Evolutionary conservation across 352 stramenopile genomes (phyloP), one percentile per base, ranked within the genome.

Genomic region (Phytophthora sansomeana): DNA sequence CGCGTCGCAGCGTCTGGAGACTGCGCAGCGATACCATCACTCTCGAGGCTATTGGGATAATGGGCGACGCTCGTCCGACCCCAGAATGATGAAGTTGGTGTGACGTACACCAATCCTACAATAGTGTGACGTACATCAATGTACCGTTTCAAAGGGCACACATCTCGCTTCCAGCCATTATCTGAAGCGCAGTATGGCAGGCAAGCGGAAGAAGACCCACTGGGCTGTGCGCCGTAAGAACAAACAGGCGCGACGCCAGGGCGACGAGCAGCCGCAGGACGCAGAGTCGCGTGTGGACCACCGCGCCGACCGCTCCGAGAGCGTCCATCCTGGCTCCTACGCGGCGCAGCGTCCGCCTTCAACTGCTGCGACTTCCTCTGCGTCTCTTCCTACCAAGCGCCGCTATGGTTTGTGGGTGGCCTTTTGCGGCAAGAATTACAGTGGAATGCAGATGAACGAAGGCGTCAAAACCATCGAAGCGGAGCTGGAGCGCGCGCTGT

Each of bases 361-460:
- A 2, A 29, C 47, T 5, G 28, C 26, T 7, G 55, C 8, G 43
- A 14, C 54, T 24, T 24, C 21, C 21, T 24, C 21, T 10, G 19
- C 24, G 6, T 48, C 51, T 10, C 39, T 64, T 26, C 63, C 63
- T 9, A 44, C 68, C 24, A 76, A 76, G 55, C 68, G 68, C 28
- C 68, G 68, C 44, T 97, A 96, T 54, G 90, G 81, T 26, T 67
- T 97, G 39, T 91, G 91, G 84, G 69, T 97, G 61, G 86, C 85
- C 24, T 97, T 96, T 69, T 96, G 90, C 51, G 90, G 90, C 42
- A 94, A 93, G 63, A 81, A 92, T 32, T 97, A 97, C 74, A 93
- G 87, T 50, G 90, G 90, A 24, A 94, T 96, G 86, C 90, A 97
- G 67, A 91, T 96, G 87, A 97, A 98, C 48, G 79, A 93, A 56